Evolutionary conservation across 2,329 filamentous ascomycete species (phyloP).

Genomic region (Rutstroemia sp.): DNA sequence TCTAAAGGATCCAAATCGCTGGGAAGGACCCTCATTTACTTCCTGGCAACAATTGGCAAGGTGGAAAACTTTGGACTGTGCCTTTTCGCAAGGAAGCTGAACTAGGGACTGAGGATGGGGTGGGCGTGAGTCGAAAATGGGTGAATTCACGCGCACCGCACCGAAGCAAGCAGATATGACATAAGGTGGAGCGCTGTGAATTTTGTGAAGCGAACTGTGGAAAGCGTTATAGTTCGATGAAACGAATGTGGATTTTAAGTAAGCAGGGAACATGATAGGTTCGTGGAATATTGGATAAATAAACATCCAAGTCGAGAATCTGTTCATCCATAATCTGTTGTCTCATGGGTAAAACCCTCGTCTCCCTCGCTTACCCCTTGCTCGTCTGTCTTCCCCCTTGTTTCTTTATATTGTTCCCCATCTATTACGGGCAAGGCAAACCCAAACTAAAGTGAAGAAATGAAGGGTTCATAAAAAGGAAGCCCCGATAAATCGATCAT

Average conservation of each 20-base stretch:
- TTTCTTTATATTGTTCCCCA: no score
- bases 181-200: background rate
- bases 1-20: constrained; percentile 5
- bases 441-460: no score
- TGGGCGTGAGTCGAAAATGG: background rate
- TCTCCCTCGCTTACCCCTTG: background rate
- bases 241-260: background rate
- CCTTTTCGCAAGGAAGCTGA: background rate
- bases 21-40: background rate
- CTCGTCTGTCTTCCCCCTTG: background rate
- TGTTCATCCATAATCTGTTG: background rate
- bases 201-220: background rate
- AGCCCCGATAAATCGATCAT: no score
- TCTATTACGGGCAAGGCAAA: no score
- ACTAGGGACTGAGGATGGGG: background rate
- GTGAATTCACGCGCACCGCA: background rate
- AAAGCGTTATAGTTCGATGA: background rate
- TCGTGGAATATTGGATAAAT: background rate
- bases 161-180: background rate
- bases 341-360: background rate
- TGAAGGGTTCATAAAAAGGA: no score
- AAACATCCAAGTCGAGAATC: background rate
- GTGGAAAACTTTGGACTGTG: constrained; percentile 2
- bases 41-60: background rate
- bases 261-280: background rate